phyloP scores from a whole-genome alignment of 805 yeast species.

The Isabelozyma rhagii region DNA sequence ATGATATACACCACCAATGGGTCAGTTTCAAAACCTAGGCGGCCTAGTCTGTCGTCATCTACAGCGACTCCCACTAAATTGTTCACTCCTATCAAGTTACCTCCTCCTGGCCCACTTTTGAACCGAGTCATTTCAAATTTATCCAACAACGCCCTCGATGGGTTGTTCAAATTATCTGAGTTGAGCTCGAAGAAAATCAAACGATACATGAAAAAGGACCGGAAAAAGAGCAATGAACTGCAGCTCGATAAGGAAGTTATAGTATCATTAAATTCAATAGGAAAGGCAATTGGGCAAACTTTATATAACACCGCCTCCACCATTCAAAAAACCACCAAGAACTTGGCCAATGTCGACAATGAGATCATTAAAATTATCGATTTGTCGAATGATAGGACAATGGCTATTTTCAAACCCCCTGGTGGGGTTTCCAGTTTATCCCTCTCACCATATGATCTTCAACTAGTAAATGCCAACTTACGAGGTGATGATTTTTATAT shows the following conservation, averaged over 20 bases:
- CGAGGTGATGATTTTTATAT: constrained; percentile 63
- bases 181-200: constrained; percentile 44
- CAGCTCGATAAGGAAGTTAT: constrained; percentile 12
- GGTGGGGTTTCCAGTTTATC: constrained; percentile 61
- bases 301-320: constrained; percentile 32
- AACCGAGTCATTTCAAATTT: constrained; percentile 46
- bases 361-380: constrained; percentile 47
- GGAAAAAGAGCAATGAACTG: constrained; percentile 4
- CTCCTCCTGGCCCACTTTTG: constrained; percentile 45
- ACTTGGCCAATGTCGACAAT: constrained; percentile 25
- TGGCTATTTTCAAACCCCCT: constrained; percentile 52
- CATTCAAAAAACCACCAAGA: constrained; percentile 17
- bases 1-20: neutral
- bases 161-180: constrained; percentile 46
- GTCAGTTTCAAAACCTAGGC: neutral
- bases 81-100: constrained; percentile 46
- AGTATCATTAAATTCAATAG: constrained; percentile 25
- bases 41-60: neutral
- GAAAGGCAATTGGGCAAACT: constrained; percentile 29
- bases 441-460: constrained; percentile 58
- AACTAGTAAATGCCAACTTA: constrained; percentile 48
- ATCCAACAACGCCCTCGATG: constrained; percentile 53
- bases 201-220: constrained; percentile 26
- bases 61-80: neutral
- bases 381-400: constrained; percentile 34